Percentiles rank a stretch among this genome's conserved stretches.
Conservation (phyloP, 805 yeast genomes). For the Sugiyamaella marilandica region DNA sequence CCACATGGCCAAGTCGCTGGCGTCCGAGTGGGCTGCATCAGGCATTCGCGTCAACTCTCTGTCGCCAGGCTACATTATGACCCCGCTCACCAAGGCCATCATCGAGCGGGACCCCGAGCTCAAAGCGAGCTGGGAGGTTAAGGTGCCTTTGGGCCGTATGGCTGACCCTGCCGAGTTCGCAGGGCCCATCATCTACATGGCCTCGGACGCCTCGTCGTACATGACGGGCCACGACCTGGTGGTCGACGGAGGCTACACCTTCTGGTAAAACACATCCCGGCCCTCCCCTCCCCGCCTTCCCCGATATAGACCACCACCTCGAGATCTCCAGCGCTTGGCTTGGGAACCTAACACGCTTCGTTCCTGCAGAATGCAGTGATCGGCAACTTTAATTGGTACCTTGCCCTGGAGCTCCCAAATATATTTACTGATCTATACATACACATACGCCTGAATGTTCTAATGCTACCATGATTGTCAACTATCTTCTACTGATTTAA, state of each 20-base stretch:
- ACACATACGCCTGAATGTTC: too few relatives aligned
- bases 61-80: conserved; percentile 76
- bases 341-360: too few relatives aligned
- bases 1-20: conserved; percentile 69
- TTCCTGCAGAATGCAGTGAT: not conserved
- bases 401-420: not conserved
- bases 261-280: conserved; percentile 53
- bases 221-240: conserved; percentile 80
- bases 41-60: conserved; percentile 73
- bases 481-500: too few relatives aligned
- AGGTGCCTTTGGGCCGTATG: conserved; percentile 75
- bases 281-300: too few relatives aligned
- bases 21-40: conserved; percentile 77
- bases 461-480: not conserved
- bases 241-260: conserved; percentile 83
- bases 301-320: too few relatives aligned
- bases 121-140: conserved; percentile 67
- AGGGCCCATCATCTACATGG: conserved; percentile 69
- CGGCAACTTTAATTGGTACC: not conserved
- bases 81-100: conserved; percentile 73
- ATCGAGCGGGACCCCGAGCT: conserved; percentile 44
- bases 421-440: too few relatives aligned
- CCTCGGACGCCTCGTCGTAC: conserved; percentile 69
- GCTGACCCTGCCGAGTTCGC: conserved; percentile 81
- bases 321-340: too few relatives aligned